These are phyloP conservation scores for Fraxinus xanthoxyloides DNA, from an alignment of 305 asterid species.

Conservation along the genomic window DNA sequence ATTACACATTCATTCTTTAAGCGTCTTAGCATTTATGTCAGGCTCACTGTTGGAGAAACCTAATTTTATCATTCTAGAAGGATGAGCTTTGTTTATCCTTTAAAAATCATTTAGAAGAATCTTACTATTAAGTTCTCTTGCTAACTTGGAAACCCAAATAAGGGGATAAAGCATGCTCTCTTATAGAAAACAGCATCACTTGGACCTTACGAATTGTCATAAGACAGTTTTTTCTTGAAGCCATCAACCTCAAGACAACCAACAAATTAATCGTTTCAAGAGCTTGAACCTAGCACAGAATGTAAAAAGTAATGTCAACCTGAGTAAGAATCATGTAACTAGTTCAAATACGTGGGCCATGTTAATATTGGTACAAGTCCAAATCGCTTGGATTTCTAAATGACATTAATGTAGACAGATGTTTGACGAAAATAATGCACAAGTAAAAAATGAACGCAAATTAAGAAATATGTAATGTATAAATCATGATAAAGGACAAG, in stretches of 20 bases:
- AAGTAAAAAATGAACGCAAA: neutral
- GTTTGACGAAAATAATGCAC: neutral
- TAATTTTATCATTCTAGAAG: slow-evolving; percentile 1
- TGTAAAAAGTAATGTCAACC: neutral
- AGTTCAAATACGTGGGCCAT: neutral
- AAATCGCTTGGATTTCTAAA: neutral
- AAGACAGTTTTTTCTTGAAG: neutral
- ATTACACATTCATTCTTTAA: neutral
- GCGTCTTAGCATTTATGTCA: slow-evolving; percentile 2
- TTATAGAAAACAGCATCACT: neutral
- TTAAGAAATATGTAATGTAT: neutral
- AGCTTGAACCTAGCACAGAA: neutral
- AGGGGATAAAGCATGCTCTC: neutral
- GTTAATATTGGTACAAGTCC: neutral
- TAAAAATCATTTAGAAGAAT: neutral
- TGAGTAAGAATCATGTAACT: neutral
- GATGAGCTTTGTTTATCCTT: neutral
- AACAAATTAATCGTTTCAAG: neutral
- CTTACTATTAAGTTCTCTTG: neutral
- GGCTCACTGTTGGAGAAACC: neutral
- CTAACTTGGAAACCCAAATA: neutral
- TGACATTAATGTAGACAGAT: neutral
- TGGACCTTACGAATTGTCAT: neutral
- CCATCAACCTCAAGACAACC: neutral
- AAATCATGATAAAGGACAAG: neutral